Evolutionary conservation across 257 asterid species (phyloP), one percentile per base, ranked within the genome.

Genomic region (Solanum sejunctum): DNA sequence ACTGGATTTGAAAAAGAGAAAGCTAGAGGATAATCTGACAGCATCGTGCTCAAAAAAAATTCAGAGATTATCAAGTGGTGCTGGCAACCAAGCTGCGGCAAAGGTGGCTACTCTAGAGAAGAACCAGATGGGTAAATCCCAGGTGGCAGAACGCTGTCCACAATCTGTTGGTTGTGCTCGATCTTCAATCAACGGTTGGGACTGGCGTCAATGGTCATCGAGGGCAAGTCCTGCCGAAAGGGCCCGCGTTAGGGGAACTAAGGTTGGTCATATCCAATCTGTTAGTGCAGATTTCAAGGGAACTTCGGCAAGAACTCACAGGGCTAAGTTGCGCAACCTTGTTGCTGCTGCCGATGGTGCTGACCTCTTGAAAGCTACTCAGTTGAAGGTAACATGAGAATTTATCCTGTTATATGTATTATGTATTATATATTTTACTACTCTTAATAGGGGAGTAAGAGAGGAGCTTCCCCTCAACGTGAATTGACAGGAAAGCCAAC

Each of bases 271-370:
- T 86, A 86, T 91, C 86, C 91, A 88, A 61, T 55, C 85, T 86
- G 64, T 85, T 78, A 88, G 84, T 83, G 78, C 89, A 41, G 97
- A 93, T 82, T 88, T 55, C 39, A 96, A 97, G 91, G 97, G 95
- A 81, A 93, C 93, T 84, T 95, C 99, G 82, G 99, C 99, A 28
- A 93, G 99, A 90, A 97, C 99, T 79, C 92, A 95, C 91, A 88
- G 99, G 92, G 98, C 85, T 85, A 95, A 95, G 93, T 85, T 97
- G 89, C 97, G 99, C 47, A 95, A 89, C 89, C 98, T 97, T 85
- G 94, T 95, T 91, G 98, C 97, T 89, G 99, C 97, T 89, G 99
- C 98, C 63, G 99, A 96, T 88, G 99, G 99, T 85, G 97, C 98
- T 84, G 99, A 97, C 90, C 98, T 95, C 88, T 90, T 97, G 89